phyloP scores from a whole-genome alignment of 2,329 filamentous ascomycete species.

The Endoconidiophora polonica region DNA sequence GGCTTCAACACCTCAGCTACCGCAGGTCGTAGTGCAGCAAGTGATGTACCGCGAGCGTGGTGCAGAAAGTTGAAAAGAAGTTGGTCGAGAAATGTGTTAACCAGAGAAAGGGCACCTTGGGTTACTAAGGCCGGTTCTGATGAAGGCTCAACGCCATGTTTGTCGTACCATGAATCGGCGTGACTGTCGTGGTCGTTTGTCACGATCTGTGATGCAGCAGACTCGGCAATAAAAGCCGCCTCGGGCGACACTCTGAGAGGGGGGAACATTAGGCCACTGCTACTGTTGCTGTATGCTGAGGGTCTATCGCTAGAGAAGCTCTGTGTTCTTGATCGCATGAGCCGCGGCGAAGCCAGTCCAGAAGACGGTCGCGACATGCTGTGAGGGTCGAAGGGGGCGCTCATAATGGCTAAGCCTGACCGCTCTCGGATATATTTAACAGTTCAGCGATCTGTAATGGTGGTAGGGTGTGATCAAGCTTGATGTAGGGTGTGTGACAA shows the following conservation, averaged over 20 bases:
- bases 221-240: constrained; percentile 72
- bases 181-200: constrained; percentile 72
- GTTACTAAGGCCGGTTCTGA: constrained; percentile 58
- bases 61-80: constrained; percentile 82
- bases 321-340: constrained; percentile 33
- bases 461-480: not conserved
- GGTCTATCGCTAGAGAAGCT: constrained; percentile 58
- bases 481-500: constrained; percentile 2
- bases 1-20: constrained; percentile 77
- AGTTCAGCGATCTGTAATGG: not conserved
- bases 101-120: constrained; percentile 51
- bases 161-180: constrained; percentile 51
- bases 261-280: constrained; percentile 44
- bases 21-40: constrained; percentile 61
- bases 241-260: constrained; percentile 55
- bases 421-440: no score
- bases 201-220: constrained; percentile 81
- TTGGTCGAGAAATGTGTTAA: constrained; percentile 90
- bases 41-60: constrained; percentile 58
- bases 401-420: constrained; percentile 6
- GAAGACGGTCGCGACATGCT: constrained; percentile 21
- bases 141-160: constrained; percentile 47
- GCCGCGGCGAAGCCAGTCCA: constrained; percentile 20
- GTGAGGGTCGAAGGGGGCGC: constrained; percentile 4
- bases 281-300: constrained; percentile 39